phyloP scores from a whole-genome alignment of 2,329 filamentous ascomycete species.

The Harringtonia lauricola region DNA sequence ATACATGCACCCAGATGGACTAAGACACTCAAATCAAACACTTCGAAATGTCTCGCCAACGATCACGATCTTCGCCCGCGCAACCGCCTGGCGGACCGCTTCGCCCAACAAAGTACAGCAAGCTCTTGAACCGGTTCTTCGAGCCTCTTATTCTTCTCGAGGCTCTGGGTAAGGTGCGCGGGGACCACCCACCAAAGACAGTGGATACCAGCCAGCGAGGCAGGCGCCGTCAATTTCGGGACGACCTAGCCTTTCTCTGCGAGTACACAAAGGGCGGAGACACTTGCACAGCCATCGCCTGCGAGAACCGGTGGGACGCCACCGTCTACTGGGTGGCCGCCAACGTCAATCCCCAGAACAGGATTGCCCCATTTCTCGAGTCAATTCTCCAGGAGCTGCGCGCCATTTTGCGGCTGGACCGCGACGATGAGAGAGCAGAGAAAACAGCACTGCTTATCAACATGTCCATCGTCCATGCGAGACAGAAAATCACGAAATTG shows the following conservation, averaged over 20 bases:
- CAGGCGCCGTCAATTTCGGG: slow-evolving; percentile 22
- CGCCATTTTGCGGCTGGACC: background rate
- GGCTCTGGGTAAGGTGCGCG: slow-evolving; percentile 21
- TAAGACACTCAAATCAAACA: no score
- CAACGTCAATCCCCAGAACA: slow-evolving; percentile 18
- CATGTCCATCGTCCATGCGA: background rate
- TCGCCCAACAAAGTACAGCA: no score
- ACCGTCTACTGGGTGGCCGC: slow-evolving; percentile 32
- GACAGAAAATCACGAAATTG: background rate
- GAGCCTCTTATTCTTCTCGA: slow-evolving; percentile 24
- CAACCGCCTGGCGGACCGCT: no score
- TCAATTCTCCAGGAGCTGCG: slow-evolving; percentile 13
- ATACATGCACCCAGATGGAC: no score
- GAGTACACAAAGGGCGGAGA: slow-evolving; percentile 34
- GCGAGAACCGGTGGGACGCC: slow-evolving; percentile 21
- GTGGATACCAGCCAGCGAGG: slow-evolving; percentile 1
- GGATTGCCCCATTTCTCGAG: slow-evolving; percentile 20
- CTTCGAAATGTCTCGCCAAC: no score
- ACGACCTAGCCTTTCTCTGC: slow-evolving; percentile 31
- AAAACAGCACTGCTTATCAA: background rate
- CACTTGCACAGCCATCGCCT: slow-evolving; percentile 31
- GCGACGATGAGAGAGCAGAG: background rate
- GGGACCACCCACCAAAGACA: slow-evolving; percentile 12
- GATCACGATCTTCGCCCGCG: no score
- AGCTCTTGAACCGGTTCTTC: slow-evolving; percentile 21